A percentile compares a stretch with the other conserved stretches of the same genome.
Evolutionary conservation across 2,329 filamentous ascomycete species (phyloP).

Genomic region (Metarhizium anisopliae): DNA sequence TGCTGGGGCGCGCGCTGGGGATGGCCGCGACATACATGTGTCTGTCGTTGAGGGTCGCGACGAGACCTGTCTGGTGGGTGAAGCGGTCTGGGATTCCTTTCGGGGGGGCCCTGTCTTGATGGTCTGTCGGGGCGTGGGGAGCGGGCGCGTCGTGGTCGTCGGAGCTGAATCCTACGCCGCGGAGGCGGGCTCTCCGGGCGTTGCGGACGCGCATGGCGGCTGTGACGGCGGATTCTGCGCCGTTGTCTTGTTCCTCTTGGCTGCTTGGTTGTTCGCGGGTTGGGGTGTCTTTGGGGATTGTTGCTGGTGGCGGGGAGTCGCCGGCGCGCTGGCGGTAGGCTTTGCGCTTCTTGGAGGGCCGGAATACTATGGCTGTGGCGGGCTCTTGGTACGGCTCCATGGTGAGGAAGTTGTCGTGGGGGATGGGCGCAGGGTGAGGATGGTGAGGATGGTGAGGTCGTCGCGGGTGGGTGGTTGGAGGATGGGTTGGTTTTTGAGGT

Average conservation of each 20-base stretch:
- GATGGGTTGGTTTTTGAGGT: not conserved
- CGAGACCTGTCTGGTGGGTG: conserved; percentile 60
- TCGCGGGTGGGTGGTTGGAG: not conserved
- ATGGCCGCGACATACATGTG: conserved; percentile 58
- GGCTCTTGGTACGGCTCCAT: not conserved
- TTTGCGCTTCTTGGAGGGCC: conserved; percentile 51
- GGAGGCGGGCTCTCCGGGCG: conserved; percentile 36
- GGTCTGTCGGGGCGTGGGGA: conserved; percentile 24
- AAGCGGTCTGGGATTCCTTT: conserved; percentile 43
- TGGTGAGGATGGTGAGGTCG: not conserved
- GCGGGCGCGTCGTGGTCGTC: conserved; percentile 20
- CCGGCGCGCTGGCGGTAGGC: conserved; percentile 43
- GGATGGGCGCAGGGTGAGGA: not conserved
- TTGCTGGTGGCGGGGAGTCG: conserved; percentile 7
- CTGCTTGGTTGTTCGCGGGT: not conserved
- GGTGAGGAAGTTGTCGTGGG: not conserved
- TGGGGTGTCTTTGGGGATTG: too few relatives aligned
- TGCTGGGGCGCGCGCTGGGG: too few relatives aligned
- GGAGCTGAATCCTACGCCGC: conserved; percentile 48
- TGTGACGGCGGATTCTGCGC: conserved; percentile 28
- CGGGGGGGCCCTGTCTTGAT: conserved; percentile 20
- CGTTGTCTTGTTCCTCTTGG: not conserved
- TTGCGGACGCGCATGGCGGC: conserved; percentile 47
- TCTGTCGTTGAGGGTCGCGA: conserved; percentile 57
- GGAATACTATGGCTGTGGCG: conserved; percentile 35